Evolutionary conservation across 768 basidiomycete genomes (phyloP).

Genomic region (Lentinula lateritia): DNA sequence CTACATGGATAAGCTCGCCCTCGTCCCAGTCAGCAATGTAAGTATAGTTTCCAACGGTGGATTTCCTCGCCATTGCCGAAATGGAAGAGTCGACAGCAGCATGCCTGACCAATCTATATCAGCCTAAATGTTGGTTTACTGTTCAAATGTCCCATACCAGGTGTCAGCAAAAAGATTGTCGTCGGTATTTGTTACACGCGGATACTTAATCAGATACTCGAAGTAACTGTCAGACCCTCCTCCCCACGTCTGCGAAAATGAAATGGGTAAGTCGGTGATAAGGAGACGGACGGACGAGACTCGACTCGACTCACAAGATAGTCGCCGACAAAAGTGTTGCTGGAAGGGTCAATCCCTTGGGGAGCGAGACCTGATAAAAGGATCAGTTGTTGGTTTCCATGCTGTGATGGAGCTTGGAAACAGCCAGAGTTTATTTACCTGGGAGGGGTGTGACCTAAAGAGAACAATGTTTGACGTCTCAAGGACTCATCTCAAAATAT

Average conservation of each 20-base stretch:
- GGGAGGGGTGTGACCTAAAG: constrained; percentile 28
- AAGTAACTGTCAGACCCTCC: constrained; percentile 46
- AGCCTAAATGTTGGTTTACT: too few species aligned
- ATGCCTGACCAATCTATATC: constrained; percentile 13
- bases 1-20: constrained; percentile 26
- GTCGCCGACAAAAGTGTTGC: constrained; percentile 35
- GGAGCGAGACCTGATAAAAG: constrained; percentile 41
- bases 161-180: constrained; percentile 41
- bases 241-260: constrained; percentile 38
- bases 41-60: constrained; percentile 54
- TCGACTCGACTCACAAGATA: constrained; percentile 38
- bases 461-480: neutral
- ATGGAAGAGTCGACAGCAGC: constrained; percentile 50
- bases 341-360: constrained; percentile 46
- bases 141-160: constrained; percentile 16
- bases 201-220: constrained; percentile 49
- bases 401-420: too few species aligned
- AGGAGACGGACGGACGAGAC: neutral
- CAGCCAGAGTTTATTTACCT: constrained; percentile 11
- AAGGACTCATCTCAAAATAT: neutral
- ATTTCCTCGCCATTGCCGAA: constrained; percentile 49
- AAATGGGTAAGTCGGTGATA: neutral
- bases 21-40: constrained; percentile 65
- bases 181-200: constrained; percentile 43
- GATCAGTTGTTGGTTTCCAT: neutral